phyloP scores from a whole-genome alignment of 2,329 filamentous ascomycete genomes.

The Plenodomus lindquistii region DNA sequence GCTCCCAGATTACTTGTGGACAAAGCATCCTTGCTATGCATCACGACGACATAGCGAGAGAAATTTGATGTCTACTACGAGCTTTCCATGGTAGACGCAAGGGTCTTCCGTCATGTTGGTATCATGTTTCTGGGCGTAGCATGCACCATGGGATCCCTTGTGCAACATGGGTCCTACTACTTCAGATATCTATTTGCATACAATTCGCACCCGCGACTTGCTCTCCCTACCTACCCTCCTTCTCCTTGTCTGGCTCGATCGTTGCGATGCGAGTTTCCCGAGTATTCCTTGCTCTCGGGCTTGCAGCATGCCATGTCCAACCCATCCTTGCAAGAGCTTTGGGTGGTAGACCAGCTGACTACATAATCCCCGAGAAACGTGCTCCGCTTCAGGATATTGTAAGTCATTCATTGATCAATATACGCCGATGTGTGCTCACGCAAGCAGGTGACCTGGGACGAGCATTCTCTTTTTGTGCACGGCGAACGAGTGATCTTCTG shows the following conservation, averaged over 20 bases:
- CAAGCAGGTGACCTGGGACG: slow-evolving; percentile 66
- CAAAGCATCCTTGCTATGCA: not conserved
- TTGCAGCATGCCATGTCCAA: slow-evolving; percentile 5
- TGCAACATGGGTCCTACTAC: not conserved
- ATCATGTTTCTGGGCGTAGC: not conserved
- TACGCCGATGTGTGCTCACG: not conserved
- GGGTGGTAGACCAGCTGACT: slow-evolving; percentile 52
- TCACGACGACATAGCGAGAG: not conserved
- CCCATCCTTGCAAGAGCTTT: slow-evolving; percentile 45
- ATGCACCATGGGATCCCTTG: not conserved
- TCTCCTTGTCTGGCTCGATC: not conserved
- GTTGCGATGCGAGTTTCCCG: not conserved
- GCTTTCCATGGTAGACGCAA: not conserved
- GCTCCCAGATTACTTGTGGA: slow-evolving; percentile 4
- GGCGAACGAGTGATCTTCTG: slow-evolving; percentile 72
- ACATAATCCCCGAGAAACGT: slow-evolving; percentile 53
- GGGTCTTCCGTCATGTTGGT: not conserved
- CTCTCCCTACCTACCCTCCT: not conserved
- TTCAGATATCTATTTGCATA: not conserved
- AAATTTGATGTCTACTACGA: not conserved
- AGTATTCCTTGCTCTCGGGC: not conserved
- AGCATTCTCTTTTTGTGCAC: slow-evolving; percentile 68
- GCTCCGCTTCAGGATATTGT: slow-evolving; percentile 21
- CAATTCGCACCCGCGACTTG: not conserved
- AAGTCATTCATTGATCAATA: not conserved